Percentiles rank a stretch among this genome's conserved stretches.
Conservation (phyloP, 176 grass and related monocot species). For the Cenchrus americanus region DNA sequence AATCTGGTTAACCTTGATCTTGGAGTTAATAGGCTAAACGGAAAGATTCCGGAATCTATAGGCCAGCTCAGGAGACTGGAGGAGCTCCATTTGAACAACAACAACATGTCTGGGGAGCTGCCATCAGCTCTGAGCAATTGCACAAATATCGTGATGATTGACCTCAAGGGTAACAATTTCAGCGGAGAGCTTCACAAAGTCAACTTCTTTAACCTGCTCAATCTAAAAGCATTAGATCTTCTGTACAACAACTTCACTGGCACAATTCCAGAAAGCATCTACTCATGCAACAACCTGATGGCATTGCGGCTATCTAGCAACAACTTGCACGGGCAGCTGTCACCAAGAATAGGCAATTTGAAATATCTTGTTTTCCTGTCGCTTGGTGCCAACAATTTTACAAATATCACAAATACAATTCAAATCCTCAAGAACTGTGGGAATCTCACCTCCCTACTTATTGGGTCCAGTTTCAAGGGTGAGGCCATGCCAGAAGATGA, state of each 20-base stretch:
- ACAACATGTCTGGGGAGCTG: constrained; percentile 36
- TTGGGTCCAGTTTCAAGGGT: background rate
- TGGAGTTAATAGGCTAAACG: constrained; percentile 8
- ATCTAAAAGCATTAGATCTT: constrained; percentile 30
- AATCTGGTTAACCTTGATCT: constrained; percentile 37
- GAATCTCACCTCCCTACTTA: constrained; percentile 23
- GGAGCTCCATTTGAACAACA: constrained; percentile 13
- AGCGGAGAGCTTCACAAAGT: constrained; percentile 26
- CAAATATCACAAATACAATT: constrained; percentile 40
- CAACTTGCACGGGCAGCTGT: constrained; percentile 33
- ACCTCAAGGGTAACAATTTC: constrained; percentile 28
- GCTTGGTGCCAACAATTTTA: background rate
- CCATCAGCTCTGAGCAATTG: constrained; percentile 39
- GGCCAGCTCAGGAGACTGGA: constrained; percentile 36
- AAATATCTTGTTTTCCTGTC: constrained; percentile 35
- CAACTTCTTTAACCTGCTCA: constrained; percentile 27
- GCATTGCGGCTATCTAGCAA: constrained; percentile 19
- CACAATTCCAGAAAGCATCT: constrained; percentile 50
- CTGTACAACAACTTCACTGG: constrained; percentile 7
- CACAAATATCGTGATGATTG: constrained; percentile 5
- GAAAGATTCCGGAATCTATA: constrained; percentile 22
- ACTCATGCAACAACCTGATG: constrained; percentile 41
- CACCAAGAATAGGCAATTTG: constrained; percentile 18
- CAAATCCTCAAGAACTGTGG: constrained; percentile 11
- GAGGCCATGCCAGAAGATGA: constrained; percentile 34